Conservation (phyloP, 2,329 filamentous ascomycete genomes). For the Fusarium falciforme region DNA sequence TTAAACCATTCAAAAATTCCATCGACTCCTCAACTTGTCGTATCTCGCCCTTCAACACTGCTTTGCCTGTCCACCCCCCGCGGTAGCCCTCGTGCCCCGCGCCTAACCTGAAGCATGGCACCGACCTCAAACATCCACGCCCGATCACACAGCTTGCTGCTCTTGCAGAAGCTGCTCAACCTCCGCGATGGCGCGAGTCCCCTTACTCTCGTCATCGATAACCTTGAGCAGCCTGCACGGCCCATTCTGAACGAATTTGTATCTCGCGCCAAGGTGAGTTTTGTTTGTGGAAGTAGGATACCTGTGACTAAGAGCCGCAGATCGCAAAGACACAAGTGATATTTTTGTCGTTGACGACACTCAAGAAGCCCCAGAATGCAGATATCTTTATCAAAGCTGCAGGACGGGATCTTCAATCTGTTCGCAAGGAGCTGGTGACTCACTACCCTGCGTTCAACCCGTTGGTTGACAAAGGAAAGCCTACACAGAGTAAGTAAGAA, state of each 20-base stretch:
- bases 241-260: constrained; percentile 80
- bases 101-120: constrained; percentile 57
- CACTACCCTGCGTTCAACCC: constrained; percentile 58
- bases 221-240: constrained; percentile 81
- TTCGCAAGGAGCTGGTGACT: constrained; percentile 70
- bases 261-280: constrained; percentile 74
- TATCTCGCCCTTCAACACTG: not conserved
- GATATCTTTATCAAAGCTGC: constrained; percentile 76
- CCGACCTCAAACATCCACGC: constrained; percentile 72
- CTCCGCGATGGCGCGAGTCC: constrained; percentile 84
- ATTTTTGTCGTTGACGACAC: constrained; percentile 81
- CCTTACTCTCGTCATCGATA: constrained; percentile 87
- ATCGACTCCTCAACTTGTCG: not conserved
- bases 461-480: constrained; percentile 48
- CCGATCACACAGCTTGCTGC: constrained; percentile 84
- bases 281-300: not conserved
- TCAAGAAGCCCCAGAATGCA: constrained; percentile 71
- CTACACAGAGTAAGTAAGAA: constrained; percentile 55
- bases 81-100: not conserved
- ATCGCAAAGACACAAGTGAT: constrained; percentile 76
- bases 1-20: not conserved
- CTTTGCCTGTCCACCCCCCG: not conserved
- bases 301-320: constrained; percentile 46
- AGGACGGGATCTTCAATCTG: constrained; percentile 65
- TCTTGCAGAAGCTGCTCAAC: constrained; percentile 85